These are phyloP conservation scores for Beauveria sp. DNA, from an alignment of 2,329 filamentous ascomycete species.

Conservation along the genomic window DNA sequence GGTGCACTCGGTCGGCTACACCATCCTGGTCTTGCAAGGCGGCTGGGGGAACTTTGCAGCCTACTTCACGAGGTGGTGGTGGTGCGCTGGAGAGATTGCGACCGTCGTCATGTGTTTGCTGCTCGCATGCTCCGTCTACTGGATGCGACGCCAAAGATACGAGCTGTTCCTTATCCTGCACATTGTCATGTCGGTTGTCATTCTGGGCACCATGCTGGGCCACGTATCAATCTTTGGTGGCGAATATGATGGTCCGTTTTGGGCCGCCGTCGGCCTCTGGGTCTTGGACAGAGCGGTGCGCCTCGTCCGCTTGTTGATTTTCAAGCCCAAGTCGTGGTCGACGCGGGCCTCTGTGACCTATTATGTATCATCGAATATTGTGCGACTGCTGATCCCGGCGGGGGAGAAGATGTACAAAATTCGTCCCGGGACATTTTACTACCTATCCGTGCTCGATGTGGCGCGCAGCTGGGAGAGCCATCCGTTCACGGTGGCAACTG, in stretches of 20 bases:
- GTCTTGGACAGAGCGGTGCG: constrained; percentile 39
- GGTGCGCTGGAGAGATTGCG: constrained; percentile 41
- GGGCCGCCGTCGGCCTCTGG: constrained; percentile 43
- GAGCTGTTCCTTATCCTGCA: constrained; percentile 43
- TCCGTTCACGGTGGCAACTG: constrained; percentile 38
- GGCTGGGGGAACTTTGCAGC: constrained; percentile 27
- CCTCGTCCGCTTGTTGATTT: constrained; percentile 31
- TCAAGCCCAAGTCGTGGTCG: constrained; percentile 32
- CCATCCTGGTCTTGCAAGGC: constrained; percentile 35
- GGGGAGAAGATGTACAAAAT: constrained; percentile 26
- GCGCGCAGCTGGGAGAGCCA: constrained; percentile 40
- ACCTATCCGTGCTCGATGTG: constrained; percentile 34
- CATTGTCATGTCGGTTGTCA: constrained; percentile 42
- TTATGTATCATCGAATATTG: constrained; percentile 31
- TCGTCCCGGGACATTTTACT: constrained; percentile 37
- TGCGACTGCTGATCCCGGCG: constrained; percentile 32
- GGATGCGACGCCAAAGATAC: constrained; percentile 44
- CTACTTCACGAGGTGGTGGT: constrained; percentile 38
- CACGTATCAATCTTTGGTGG: constrained; percentile 46
- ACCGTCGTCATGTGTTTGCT: constrained; percentile 38
- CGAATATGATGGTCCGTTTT: constrained; percentile 41
- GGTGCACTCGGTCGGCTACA: constrained; percentile 54
- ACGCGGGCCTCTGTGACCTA: constrained; percentile 28
- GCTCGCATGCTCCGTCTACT: constrained; percentile 41
- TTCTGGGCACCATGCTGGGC: constrained; percentile 43